Evolutionary conservation across 805 yeast species (phyloP).

Genomic region (Suhomyces pyralidae): DNA sequence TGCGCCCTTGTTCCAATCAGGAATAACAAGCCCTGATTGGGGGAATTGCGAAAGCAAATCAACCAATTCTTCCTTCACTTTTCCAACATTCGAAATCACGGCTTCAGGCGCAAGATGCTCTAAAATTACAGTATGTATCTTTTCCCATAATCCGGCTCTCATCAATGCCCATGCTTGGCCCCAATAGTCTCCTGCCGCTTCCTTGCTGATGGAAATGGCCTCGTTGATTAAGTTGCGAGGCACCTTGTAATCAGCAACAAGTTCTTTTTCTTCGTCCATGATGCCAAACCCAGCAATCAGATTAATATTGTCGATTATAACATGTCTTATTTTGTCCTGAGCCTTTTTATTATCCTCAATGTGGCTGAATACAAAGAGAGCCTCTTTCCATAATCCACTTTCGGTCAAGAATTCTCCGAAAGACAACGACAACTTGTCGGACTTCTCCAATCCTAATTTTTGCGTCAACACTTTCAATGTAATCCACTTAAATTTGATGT

Average conservation of each 20-base stretch:
- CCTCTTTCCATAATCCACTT: slow-evolving; percentile 51
- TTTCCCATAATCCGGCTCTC: slow-evolving; percentile 54
- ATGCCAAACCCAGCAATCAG: slow-evolving; percentile 18
- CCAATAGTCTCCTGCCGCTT: slow-evolving; percentile 48
- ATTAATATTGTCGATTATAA: slow-evolving; percentile 33
- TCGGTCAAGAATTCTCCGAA: slow-evolving; percentile 50
- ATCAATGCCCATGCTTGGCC: slow-evolving; percentile 61
- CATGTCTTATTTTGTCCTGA: slow-evolving; percentile 34
- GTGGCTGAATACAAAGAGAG: slow-evolving; percentile 63
- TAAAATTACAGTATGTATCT: slow-evolving; percentile 61
- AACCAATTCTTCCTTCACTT: slow-evolving; percentile 34
- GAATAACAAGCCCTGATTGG: slow-evolving; percentile 30
- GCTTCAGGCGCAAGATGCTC: slow-evolving; percentile 68
- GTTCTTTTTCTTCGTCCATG: slow-evolving; percentile 28
- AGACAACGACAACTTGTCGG: slow-evolving; percentile 26
- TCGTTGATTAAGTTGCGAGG: slow-evolving; percentile 50
- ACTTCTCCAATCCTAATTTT: slow-evolving; percentile 7
- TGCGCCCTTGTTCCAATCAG: slow-evolving; percentile 57
- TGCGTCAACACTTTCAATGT: slow-evolving; percentile 41
- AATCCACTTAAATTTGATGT: slow-evolving; percentile 50
- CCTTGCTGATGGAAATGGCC: slow-evolving; percentile 58
- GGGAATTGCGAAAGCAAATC: slow-evolving; percentile 46
- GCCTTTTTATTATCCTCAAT: slow-evolving; percentile 47
- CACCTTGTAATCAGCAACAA: slow-evolving; percentile 41
- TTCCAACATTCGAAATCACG: slow-evolving; percentile 47